Evolutionary conservation across 2,329 filamentous ascomycete genomes (phyloP).

Genomic region (Pseudogymnoascus sp.): DNA sequence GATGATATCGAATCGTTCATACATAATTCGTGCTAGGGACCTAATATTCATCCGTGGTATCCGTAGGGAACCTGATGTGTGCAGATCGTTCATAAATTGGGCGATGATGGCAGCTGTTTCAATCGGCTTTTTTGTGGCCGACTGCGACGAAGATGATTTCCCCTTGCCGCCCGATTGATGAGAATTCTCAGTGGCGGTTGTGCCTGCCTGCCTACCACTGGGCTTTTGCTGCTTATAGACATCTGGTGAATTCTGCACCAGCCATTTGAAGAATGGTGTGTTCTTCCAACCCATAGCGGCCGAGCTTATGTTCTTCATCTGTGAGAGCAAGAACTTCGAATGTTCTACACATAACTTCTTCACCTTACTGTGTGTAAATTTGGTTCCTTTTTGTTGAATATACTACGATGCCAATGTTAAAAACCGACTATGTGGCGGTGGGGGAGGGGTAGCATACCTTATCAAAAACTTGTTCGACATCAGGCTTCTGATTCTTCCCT

Average conservation of each 20-base stretch:
- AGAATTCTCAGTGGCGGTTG: background rate
- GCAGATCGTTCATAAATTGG: slow-evolving; percentile 7
- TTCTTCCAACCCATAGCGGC: slow-evolving; percentile 33
- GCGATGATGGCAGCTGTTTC: background rate
- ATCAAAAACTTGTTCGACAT: slow-evolving; percentile 18
- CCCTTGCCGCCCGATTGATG: background rate
- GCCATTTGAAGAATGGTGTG: slow-evolving; percentile 43
- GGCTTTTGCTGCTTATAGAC: background rate
- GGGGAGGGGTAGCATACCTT: slow-evolving; percentile 23
- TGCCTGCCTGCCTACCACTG: background rate
- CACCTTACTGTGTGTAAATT: slow-evolving; percentile 43
- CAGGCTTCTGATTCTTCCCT: slow-evolving; percentile 20
- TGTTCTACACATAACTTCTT: slow-evolving; percentile 40
- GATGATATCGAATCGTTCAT: slow-evolving; percentile 10
- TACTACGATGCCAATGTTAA: slow-evolving; percentile 34
- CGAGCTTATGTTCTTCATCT: slow-evolving; percentile 34
- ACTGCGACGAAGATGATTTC: background rate
- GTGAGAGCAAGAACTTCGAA: slow-evolving; percentile 43
- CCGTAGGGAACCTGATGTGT: background rate
- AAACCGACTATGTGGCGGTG: slow-evolving; percentile 29
- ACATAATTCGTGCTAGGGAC: slow-evolving; percentile 5
- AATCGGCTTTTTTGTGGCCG: background rate
- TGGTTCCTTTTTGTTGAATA: slow-evolving; percentile 44
- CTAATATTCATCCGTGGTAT: slow-evolving; percentile 9
- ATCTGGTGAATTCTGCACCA: slow-evolving; percentile 25